These are phyloP conservation scores for Fusarium bactridioides DNA, from an alignment of 2,329 filamentous ascomycete genomes.

Conservation along the genomic window DNA sequence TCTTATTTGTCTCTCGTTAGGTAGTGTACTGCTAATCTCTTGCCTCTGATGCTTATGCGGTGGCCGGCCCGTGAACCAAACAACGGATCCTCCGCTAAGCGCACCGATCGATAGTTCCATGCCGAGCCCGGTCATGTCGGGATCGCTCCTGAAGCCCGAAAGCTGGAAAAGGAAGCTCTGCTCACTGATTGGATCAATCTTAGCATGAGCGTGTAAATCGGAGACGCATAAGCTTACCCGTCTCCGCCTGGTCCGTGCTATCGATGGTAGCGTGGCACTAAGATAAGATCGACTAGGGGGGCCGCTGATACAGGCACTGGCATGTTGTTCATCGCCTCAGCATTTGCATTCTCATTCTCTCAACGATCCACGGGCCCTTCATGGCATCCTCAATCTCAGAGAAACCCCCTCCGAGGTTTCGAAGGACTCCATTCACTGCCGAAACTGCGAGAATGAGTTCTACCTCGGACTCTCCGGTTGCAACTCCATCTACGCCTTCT, in stretches of 20 bases:
- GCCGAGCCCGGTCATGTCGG: neutral
- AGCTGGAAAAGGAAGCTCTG: neutral
- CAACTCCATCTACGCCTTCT: neutral
- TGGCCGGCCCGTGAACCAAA: neutral
- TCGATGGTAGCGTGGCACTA: neutral
- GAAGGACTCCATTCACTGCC: rapidly evolving
- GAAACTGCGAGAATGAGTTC: rapidly evolving
- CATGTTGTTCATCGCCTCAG: no score
- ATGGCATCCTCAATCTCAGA: rapidly evolving
- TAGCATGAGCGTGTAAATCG: neutral
- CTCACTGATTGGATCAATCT: neutral
- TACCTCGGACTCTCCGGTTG: rapidly evolving
- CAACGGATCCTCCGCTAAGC: neutral
- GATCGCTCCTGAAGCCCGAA: neutral
- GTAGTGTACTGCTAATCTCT: neutral
- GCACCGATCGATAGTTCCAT: rapidly evolving
- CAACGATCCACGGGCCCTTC: rapidly evolving
- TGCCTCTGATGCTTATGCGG: neutral
- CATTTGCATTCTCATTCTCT: no score
- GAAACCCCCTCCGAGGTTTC: rapidly evolving
- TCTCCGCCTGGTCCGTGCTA: neutral
- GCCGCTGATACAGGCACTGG: no score
- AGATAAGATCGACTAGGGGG: neutral
- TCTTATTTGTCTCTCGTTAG: rapidly evolving
- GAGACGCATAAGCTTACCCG: slow-evolving; percentile 3